Percentiles rank a stretch among this genome's conserved stretches.
These are phyloP conservation scores for Achaetomiella virescens DNA, from an alignment of 495 filamentous ascomycete species.

Conservation along the genomic window DNA sequence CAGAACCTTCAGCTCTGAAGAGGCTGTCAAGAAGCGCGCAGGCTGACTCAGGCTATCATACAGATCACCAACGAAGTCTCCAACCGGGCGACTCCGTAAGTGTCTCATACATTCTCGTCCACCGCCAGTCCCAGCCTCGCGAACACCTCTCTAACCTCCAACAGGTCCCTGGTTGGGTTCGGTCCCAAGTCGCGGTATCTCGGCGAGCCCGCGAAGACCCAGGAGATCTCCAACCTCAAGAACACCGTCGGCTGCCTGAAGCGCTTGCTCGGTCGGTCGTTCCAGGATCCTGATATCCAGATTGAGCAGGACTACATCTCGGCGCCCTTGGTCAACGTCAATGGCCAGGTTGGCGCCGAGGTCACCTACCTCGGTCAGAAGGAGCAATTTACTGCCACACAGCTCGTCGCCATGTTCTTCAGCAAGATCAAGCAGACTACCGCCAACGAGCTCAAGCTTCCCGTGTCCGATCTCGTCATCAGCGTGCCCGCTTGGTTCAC, in stretches of 20 bases:
- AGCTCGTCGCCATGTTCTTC: slow-evolving; percentile 91
- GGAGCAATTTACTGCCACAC: slow-evolving; percentile 83
- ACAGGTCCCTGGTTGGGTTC: slow-evolving; percentile 88
- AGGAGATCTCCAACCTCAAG: slow-evolving; percentile 98
- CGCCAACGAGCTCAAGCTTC: slow-evolving; percentile 78
- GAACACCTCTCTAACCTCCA: slow-evolving; percentile 7
- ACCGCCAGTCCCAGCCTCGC: slow-evolving; percentile 1
- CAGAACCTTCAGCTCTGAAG: neutral
- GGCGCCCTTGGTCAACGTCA: slow-evolving; percentile 78
- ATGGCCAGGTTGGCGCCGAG: slow-evolving; percentile 91
- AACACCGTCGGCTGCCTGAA: slow-evolving; percentile 94
- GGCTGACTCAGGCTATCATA: neutral
- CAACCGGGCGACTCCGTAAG: slow-evolving; percentile 96
- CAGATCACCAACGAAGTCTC: slow-evolving; percentile 99
- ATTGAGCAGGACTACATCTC: slow-evolving; percentile 89
- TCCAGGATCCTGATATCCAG: slow-evolving; percentile 85
- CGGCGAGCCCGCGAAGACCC: slow-evolving; percentile 93
- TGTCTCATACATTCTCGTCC: slow-evolving; percentile 20
- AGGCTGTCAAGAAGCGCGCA: neutral
- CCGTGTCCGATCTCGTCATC: slow-evolving; percentile 91
- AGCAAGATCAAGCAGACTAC: slow-evolving; percentile 89
- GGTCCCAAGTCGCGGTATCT: slow-evolving; percentile 87
- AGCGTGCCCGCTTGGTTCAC: slow-evolving; percentile 97
- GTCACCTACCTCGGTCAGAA: slow-evolving; percentile 92
- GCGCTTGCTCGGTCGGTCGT: slow-evolving; percentile 77